Evolutionary conservation across 2,329 filamentous ascomycete species (phyloP).

Genomic region (Claviceps fusiformis): DNA sequence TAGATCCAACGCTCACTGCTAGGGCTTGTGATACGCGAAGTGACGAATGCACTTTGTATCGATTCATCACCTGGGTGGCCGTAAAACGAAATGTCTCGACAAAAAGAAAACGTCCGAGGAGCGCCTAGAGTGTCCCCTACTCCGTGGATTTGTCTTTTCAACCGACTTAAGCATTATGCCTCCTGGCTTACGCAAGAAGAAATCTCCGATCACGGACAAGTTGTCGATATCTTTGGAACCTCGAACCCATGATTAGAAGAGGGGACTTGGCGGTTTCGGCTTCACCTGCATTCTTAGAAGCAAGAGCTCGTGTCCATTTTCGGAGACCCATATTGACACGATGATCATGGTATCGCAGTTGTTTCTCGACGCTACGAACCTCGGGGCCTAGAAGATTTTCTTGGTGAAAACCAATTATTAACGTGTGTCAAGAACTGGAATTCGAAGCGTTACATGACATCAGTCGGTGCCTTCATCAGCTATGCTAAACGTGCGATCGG

Average conservation of each 20-base stretch:
- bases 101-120: slow-evolving; percentile 33
- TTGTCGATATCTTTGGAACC: slow-evolving; percentile 35
- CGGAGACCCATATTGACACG: slow-evolving; percentile 16
- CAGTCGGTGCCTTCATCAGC: slow-evolving; percentile 2
- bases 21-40: too few species aligned
- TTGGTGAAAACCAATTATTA: background rate
- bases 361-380: slow-evolving; percentile 36
- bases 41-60: slow-evolving; percentile 37
- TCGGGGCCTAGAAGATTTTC: background rate
- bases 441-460: slow-evolving; percentile 23
- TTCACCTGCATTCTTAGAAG: too few species aligned
- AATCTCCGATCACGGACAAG: slow-evolving; percentile 25
- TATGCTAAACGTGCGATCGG: too few species aligned
- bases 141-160: slow-evolving; percentile 30
- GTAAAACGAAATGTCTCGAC: slow-evolving; percentile 37
- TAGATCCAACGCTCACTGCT: slow-evolving; percentile 13
- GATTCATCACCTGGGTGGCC: slow-evolving; percentile 44
- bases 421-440: slow-evolving; percentile 30
- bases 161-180: slow-evolving; percentile 32
- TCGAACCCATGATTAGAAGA: too few species aligned
- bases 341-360: slow-evolving; percentile 28
- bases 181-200: slow-evolving; percentile 24
- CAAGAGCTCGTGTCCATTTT: too few species aligned
- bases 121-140: slow-evolving; percentile 36
- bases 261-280: too few species aligned